These are phyloP conservation scores for Tricholoma flavovirens DNA, from an alignment of 768 basidiomycete genomes.

Conservation along the genomic window DNA sequence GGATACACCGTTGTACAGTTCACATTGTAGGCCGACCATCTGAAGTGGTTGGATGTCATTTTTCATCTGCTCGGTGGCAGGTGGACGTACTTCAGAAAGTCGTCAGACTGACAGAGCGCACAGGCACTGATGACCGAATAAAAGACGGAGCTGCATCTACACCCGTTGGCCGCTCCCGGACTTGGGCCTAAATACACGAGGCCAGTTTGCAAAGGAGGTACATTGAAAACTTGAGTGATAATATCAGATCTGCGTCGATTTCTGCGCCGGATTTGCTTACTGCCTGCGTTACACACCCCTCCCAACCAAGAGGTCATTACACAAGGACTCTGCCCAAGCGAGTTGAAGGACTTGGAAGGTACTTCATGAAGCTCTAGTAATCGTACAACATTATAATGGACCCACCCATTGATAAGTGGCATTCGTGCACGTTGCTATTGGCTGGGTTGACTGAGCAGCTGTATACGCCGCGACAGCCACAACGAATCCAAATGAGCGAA, in stretches of 20 bases:
- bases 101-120: conserved; percentile 33
- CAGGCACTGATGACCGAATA: conserved; percentile 1
- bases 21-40: conserved; percentile 41
- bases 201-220: conserved; percentile 24
- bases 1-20: conserved; percentile 42
- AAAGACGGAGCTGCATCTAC: background rate
- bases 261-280: conserved; percentile 17
- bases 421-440: conserved; percentile 15
- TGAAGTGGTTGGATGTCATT: conserved; percentile 14
- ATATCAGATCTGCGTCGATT: background rate
- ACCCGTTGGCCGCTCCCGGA: background rate
- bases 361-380: background rate
- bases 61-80: background rate
- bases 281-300: conserved; percentile 33
- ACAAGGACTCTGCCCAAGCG: conserved; percentile 36
- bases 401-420: conserved; percentile 4
- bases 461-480: conserved; percentile 1
- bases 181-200: conserved; percentile 29
- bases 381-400: background rate
- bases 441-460: conserved; percentile 11
- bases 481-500: background rate
- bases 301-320: conserved; percentile 36
- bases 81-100: conserved; percentile 26
- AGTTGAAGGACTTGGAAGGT: conserved; percentile 32
- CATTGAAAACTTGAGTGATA: conserved; percentile 25